Conservation (phyloP, 495 filamentous ascomycete species). For the Oidiodendron maius region DNA sequence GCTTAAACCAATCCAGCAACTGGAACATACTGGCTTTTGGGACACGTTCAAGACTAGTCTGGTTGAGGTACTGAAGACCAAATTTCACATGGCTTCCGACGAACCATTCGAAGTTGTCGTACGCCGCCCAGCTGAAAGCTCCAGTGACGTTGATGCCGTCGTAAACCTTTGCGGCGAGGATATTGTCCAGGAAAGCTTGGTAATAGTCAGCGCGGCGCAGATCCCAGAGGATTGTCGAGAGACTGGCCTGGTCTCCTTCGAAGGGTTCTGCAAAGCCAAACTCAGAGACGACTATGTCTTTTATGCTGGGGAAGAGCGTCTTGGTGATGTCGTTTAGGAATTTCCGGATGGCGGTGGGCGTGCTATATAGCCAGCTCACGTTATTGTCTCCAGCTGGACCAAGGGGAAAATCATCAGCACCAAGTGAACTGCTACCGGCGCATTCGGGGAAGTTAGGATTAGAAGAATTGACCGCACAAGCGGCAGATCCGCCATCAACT, state of each 20-base stretch:
- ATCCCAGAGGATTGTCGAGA: constrained; percentile 31
- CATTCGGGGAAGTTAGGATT: constrained; percentile 34
- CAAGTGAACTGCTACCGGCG: constrained; percentile 17
- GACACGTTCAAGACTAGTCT: constrained; percentile 29
- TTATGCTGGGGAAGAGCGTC: constrained; percentile 33
- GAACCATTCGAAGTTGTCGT: constrained; percentile 39
- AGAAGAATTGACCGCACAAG: constrained; percentile 33
- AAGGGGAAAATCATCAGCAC: constrained; percentile 28
- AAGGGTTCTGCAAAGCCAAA: constrained; percentile 42
- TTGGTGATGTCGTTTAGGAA: constrained; percentile 37
- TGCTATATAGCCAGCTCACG: constrained; percentile 34
- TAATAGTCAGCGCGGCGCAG: constrained; percentile 32
- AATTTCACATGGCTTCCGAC: constrained; percentile 29
- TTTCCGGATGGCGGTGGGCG: constrained; percentile 32
- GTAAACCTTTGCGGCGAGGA: constrained; percentile 25
- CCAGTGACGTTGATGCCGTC: constrained; percentile 37
- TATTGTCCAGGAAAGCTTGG: constrained; percentile 35
- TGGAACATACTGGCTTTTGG: constrained; percentile 40
- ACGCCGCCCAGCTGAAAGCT: constrained; percentile 36
- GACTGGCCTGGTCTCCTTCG: constrained; percentile 28
- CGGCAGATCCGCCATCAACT: constrained; percentile 22
- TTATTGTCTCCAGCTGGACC: constrained; percentile 34
- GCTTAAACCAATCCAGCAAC: constrained; percentile 38
- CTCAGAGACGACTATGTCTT: constrained; percentile 36
- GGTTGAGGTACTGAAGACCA: constrained; percentile 38